Evolutionary conservation across 2,329 filamentous ascomycete genomes (phyloP).

Genomic region (Pestalotiopsis sp.): DNA sequence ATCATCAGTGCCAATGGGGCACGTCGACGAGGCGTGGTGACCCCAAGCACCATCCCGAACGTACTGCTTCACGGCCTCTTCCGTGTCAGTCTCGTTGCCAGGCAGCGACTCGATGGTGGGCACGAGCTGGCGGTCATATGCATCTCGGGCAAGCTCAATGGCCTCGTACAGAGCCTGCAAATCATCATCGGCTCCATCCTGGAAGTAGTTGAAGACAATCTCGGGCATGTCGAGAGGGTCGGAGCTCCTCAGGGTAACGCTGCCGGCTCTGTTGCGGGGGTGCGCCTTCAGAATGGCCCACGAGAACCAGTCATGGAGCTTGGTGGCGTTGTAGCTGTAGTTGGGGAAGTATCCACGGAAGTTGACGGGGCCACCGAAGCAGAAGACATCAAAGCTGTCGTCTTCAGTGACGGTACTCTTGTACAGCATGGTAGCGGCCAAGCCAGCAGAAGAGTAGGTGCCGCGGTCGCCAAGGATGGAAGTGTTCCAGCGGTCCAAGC

Average conservation of each 20-base stretch:
- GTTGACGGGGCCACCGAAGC: slow-evolving; percentile 38
- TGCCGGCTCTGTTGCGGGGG: slow-evolving; percentile 58
- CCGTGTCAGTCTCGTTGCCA: slow-evolving; percentile 16
- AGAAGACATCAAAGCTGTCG: slow-evolving; percentile 33
- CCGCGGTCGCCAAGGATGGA: slow-evolving; percentile 25
- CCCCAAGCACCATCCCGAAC: slow-evolving; percentile 17
- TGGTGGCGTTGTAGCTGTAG: slow-evolving; percentile 32
- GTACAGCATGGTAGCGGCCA: slow-evolving; percentile 31
- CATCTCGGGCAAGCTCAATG: slow-evolving; percentile 48
- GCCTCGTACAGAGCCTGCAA: slow-evolving; percentile 55
- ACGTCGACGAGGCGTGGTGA: slow-evolving; percentile 24
- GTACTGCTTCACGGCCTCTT: slow-evolving; percentile 21
- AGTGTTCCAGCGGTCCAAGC: slow-evolving; percentile 26
- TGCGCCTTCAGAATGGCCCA: slow-evolving; percentile 57
- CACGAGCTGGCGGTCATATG: slow-evolving; percentile 39
- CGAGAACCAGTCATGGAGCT: slow-evolving; percentile 39
- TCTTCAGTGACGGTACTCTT: slow-evolving; percentile 25
- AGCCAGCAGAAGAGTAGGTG: slow-evolving; percentile 34
- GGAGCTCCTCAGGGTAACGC: slow-evolving; percentile 58
- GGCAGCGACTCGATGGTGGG: slow-evolving; percentile 25
- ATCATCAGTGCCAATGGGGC: slow-evolving; percentile 34
- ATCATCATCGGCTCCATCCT: slow-evolving; percentile 43
- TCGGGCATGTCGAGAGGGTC: slow-evolving; percentile 64
- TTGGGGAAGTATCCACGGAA: slow-evolving; percentile 41
- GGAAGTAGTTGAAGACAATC: slow-evolving; percentile 61